Conservation (phyloP, 495 filamentous ascomycete species). For the Annulohypoxylon maeteangense region DNA sequence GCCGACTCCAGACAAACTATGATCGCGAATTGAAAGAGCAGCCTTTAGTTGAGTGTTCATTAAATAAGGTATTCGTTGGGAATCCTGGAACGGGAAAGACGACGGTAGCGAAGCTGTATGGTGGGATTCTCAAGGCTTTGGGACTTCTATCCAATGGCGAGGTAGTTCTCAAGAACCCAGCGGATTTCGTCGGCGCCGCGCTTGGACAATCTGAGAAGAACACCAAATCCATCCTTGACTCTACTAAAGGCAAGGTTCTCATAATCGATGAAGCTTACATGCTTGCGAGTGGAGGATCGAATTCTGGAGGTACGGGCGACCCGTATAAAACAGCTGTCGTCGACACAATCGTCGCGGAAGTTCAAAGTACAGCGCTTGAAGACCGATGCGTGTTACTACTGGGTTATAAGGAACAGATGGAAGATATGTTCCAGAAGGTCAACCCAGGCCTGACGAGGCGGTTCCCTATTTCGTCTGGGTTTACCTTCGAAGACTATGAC, state of each 20-base stretch:
- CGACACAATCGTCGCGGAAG: slow-evolving; percentile 85
- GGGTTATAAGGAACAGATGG: slow-evolving; percentile 82
- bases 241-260: slow-evolving; percentile 73
- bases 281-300: slow-evolving; percentile 65
- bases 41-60: slow-evolving; percentile 61
- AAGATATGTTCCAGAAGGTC: slow-evolving; percentile 80
- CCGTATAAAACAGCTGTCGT: slow-evolving; percentile 72
- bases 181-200: slow-evolving; percentile 74
- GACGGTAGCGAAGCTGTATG: slow-evolving; percentile 77
- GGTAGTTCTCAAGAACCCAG: slow-evolving; percentile 75
- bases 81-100: slow-evolving; percentile 82
- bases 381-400: slow-evolving; percentile 82
- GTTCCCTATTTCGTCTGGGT: slow-evolving; percentile 72
- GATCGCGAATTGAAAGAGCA: slow-evolving; percentile 68
- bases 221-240: slow-evolving; percentile 75
- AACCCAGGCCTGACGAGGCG: slow-evolving; percentile 79
- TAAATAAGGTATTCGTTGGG: slow-evolving; percentile 76
- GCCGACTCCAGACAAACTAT: slow-evolving; percentile 67
- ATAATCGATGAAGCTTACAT: slow-evolving; percentile 88
- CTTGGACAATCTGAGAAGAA: slow-evolving; percentile 75
- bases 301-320: slow-evolving; percentile 60
- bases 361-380: slow-evolving; percentile 79
- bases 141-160: slow-evolving; percentile 69
- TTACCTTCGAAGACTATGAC: slow-evolving; percentile 77
- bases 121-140: slow-evolving; percentile 68